Evolutionary conservation across 148 eudicot genomes (phyloP), one percentile per base, ranked within the genome.

Genomic region (Gaultheria prostrata): DNA sequence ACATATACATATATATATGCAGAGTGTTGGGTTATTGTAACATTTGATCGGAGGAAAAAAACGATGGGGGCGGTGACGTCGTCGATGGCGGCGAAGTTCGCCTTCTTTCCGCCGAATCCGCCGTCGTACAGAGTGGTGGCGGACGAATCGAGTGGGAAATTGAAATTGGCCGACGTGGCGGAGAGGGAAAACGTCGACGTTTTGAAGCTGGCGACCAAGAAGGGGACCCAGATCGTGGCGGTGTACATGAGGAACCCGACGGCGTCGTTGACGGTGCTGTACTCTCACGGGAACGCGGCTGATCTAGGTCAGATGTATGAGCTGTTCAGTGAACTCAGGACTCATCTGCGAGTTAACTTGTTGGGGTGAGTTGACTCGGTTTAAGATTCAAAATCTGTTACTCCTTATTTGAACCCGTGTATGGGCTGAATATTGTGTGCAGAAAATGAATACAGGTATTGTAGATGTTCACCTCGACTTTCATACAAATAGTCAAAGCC

Each of bases 81-180:
- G 84, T 93, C 95, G 53, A 93, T 93, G 95, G 97, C 95, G 84
- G 97, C 97, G 35, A 93, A 89, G 87, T 89, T 93, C 65, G 97
- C 97, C 14, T 93, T 92, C 88, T 93, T 92, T 49, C 97, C 97
- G 83, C 97, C 97, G n/a, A 90, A 81, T 65, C 97, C 97, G 15
- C 92, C 97, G 14, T 93, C 97, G 21, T 93, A 93, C 89, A 88
- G 87, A 85, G 54, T 93, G 83, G 86, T 92, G 3, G 88, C 74
- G 35, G 97, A 93, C 57, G 90, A 85, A 4, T 73, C 85, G 13
- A 90, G 94, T 0, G 93, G 91, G 24, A 86, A 90, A 21, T 45
- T 91, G 76, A 88, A 90, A 70, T 78, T 93, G 6, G 88, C 87
- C 77, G 91, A 92, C 0, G 91, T 90, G 35, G 93, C 92, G 14